These are phyloP conservation scores for Helotiales sp. DNA, from an alignment of 2,329 filamentous ascomycete species.

Conservation along the genomic window DNA sequence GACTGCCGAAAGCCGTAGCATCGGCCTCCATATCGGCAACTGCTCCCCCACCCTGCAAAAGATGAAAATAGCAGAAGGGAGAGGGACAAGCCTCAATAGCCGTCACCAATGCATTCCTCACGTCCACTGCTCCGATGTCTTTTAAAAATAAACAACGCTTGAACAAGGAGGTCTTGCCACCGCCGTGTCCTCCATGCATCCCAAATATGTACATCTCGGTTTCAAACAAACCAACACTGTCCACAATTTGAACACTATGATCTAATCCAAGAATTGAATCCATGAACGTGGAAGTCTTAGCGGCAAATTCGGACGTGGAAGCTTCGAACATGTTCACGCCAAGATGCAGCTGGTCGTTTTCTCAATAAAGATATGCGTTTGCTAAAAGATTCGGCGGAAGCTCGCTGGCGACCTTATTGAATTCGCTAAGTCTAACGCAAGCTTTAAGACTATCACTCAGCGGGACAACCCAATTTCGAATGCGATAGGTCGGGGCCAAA, in stretches of 20 bases:
- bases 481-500: slow-evolving; percentile 27
- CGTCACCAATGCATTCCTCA: slow-evolving; percentile 48
- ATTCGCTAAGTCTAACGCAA: slow-evolving; percentile 43
- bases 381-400: slow-evolving; percentile 53
- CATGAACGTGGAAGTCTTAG: slow-evolving; percentile 20
- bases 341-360: slow-evolving; percentile 52
- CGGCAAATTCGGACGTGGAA: slow-evolving; percentile 34
- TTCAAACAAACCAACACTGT: slow-evolving; percentile 59
- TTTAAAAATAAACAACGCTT: slow-evolving; percentile 68
- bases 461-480: slow-evolving; percentile 34
- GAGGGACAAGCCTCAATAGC: slow-evolving; percentile 48
- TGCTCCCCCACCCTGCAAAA: slow-evolving; percentile 63
- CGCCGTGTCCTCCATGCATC: slow-evolving; percentile 64
- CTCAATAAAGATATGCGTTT: slow-evolving; percentile 61
- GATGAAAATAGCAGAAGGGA: slow-evolving; percentile 59
- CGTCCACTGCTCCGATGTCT: slow-evolving; percentile 45
- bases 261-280: slow-evolving; percentile 44
- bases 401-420: slow-evolving; percentile 46
- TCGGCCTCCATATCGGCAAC: slow-evolving; percentile 49
- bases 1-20: slow-evolving; percentile 64
- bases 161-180: slow-evolving; percentile 64
- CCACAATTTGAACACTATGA: slow-evolving; percentile 45
- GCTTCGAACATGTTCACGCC: slow-evolving; percentile 56
- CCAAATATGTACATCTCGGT: slow-evolving; percentile 63
- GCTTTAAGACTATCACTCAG: slow-evolving; percentile 40